phyloP scores from a whole-genome alignment of 1,284 basidiomycete species.

The Leccinum insigne region DNA sequence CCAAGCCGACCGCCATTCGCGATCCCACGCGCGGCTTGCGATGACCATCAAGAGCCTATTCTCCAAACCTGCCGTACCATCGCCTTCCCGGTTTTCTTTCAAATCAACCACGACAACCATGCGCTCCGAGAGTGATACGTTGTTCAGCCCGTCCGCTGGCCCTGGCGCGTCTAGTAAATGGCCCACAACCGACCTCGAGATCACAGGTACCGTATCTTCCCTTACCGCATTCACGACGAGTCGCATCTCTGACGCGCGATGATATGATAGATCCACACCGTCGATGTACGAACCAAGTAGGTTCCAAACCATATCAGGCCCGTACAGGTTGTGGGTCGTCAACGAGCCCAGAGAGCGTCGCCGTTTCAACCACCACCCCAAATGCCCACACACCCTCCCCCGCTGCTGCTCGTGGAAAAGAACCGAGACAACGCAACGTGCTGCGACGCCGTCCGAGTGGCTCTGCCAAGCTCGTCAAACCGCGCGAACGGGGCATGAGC shows the following conservation, averaged over 20 bases:
- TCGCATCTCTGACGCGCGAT: conserved; percentile 1
- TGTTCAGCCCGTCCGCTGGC: conserved; percentile 15
- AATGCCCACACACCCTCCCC: conserved; percentile 1
- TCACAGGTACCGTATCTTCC: conserved; percentile 12
- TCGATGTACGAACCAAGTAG: conserved; percentile 21
- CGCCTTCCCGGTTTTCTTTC: conserved; percentile 25
- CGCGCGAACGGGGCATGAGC: conserved; percentile 16
- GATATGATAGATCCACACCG: conserved; percentile 18
- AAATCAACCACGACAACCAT: conserved; percentile 12
- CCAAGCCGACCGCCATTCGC: conserved; percentile 12
- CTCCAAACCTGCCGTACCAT: conserved; percentile 18
- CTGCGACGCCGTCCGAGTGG: conserved; percentile 45
- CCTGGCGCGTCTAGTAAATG: conserved; percentile 8
- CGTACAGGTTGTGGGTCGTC: not conserved
- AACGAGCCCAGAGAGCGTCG: conserved; percentile 16
- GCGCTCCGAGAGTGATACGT: conserved; percentile 12
- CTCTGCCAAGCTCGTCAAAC: conserved; percentile 31
- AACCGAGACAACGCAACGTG: conserved; percentile 42
- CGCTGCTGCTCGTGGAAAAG: conserved; percentile 11
- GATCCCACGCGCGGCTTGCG: conserved; percentile 24
- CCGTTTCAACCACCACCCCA: not conserved
- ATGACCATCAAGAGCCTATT: conserved; percentile 30
- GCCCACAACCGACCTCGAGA: conserved; percentile 23
- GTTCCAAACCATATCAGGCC: conserved; percentile 6
- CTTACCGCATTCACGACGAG: conserved; percentile 5